A percentile compares a stretch with the other conserved stretches of the same genome.
phyloP scores from a whole-genome alignment of 2,329 filamentous ascomycete genomes.

The Periconia macrospinosa region DNA sequence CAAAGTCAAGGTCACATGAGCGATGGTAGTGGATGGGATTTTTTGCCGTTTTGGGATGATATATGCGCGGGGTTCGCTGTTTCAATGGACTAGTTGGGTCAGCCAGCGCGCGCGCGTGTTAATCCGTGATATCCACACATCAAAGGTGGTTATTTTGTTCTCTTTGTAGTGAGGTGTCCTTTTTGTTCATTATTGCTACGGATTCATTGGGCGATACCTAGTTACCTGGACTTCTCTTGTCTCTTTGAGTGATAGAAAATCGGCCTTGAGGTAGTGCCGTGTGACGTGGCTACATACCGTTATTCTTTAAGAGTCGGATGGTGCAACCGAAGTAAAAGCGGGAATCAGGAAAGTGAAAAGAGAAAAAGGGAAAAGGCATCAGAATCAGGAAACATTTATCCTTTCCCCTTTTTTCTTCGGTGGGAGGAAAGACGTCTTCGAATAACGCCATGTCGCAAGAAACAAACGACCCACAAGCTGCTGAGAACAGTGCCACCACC shows the following conservation, averaged over 20 bases:
- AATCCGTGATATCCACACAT: neutral
- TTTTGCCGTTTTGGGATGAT: neutral
- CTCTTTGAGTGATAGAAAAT: neutral
- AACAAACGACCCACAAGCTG: neutral
- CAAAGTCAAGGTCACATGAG: neutral
- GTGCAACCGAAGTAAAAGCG: too few relatives aligned
- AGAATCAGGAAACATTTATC: neutral
- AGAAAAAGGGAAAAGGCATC: neutral
- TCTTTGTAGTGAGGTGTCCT: neutral
- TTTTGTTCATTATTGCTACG: too few relatives aligned
- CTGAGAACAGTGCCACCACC: neutral
- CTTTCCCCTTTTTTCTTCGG: too few relatives aligned
- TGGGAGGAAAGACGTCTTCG: too few relatives aligned
- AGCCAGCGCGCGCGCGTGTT: neutral
- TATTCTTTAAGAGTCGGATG: too few relatives aligned
- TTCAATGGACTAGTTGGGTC: neutral
- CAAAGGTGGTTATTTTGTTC: neutral
- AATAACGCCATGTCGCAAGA: neutral
- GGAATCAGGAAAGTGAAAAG: neutral
- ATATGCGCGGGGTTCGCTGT: neutral
- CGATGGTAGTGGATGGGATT: neutral
- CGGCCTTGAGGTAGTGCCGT: too few relatives aligned
- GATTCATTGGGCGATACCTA: neutral
- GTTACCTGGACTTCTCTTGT: neutral
- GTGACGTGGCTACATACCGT: too few relatives aligned